A percentile compares a stretch with the other conserved stretches of the same genome.
Evolutionary conservation across 805 yeast genomes (phyloP).

Genomic region (Metschnikowia vanudenii): DNA sequence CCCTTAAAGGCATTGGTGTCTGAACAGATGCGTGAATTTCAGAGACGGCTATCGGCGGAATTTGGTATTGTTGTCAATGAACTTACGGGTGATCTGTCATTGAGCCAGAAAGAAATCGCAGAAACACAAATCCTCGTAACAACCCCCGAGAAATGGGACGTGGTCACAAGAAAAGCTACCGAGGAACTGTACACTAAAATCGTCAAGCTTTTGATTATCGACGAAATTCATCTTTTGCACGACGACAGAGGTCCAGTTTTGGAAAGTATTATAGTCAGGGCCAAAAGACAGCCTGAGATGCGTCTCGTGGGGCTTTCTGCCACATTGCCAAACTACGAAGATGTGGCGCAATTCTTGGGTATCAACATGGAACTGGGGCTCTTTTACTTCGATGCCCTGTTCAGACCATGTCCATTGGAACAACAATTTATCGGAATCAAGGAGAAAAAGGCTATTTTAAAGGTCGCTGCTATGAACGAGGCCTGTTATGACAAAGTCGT

Average conservation of each 20-base stretch:
- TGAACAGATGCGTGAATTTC: constrained; percentile 87
- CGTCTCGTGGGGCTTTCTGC: constrained; percentile 89
- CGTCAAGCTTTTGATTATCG: constrained; percentile 75
- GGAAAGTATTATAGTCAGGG: constrained; percentile 81
- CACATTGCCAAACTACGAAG: constrained; percentile 83
- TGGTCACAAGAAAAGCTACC: constrained; percentile 78
- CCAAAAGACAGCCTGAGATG: constrained; percentile 44
- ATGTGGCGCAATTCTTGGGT: constrained; percentile 78
- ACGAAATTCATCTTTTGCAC: constrained; percentile 89
- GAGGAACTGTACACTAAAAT: constrained; percentile 63
- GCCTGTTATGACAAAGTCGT: constrained; percentile 76
- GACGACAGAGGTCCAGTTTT: constrained; percentile 95
- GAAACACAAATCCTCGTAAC: constrained; percentile 84
- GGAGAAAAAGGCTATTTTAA: constrained; percentile 75
- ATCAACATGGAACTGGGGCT: constrained; percentile 59
- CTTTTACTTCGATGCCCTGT: constrained; percentile 79
- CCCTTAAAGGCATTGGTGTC: constrained; percentile 94
- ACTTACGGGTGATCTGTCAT: constrained; percentile 83
- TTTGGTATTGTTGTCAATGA: constrained; percentile 77
- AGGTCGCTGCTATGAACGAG: constrained; percentile 79
- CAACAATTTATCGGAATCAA: constrained; percentile 88
- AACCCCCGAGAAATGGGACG: constrained; percentile 98
- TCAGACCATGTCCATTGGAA: constrained; percentile 88
- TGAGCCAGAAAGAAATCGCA: constrained; percentile 71
- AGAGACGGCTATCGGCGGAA: constrained; percentile 56